Evolutionary conservation across 176 grass and related monocot genomes (phyloP), one percentile per base, ranked within the genome.

Genomic region (Luzula sylvatica): DNA sequence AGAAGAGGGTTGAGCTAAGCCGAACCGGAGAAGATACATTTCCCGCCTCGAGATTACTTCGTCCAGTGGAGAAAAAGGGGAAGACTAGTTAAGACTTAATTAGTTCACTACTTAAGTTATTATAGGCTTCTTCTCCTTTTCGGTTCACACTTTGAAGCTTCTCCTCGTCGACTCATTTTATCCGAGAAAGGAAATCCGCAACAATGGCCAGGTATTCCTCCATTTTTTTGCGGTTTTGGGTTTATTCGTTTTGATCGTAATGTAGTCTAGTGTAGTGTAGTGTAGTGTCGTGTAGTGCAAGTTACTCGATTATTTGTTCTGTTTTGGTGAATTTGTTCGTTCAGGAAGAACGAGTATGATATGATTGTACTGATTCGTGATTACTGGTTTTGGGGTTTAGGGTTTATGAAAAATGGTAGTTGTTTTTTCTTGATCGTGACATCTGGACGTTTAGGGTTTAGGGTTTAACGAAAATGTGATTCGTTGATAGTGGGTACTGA

Each of bases 41-140:
- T 60, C 56, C 56, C 56, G 58, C 58, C 20, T 26, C 25, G 15
- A 29, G 42, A 48, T 48, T 35, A 47, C 59, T 64, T 64, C 44
- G 43, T 32, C 20, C 19, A 64, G 59, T 64, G 43, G 59, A 49
- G 42, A 49, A 64, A 47, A 17, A 63, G 30, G 30, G 1, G 9
- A 63, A 48, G 58, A 19, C 58, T 29, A 11, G 1, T 5, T 26
- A 47, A 26, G 58, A 63, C 58, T 35, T 35, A 35, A 35, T 7
- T 35, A 35, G 42, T 47, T 63, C 42, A 47, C 58, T 29, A 18
- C 19, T 63, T 63, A n/a, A n/a, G n/a, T n/a, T n/a, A n/a, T n/a
- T n/a, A 48, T 29, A 63, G 46, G 42, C 23, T 29, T 38, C 14
- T 55, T 15, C 23, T 29, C 19, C 14, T 55, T 15, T 14, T 15